Evolutionary conservation across 257 asterid genomes (phyloP), one percentile per base, ranked within the genome.

Genomic region (Nyctanthes arbortristis): DNA sequence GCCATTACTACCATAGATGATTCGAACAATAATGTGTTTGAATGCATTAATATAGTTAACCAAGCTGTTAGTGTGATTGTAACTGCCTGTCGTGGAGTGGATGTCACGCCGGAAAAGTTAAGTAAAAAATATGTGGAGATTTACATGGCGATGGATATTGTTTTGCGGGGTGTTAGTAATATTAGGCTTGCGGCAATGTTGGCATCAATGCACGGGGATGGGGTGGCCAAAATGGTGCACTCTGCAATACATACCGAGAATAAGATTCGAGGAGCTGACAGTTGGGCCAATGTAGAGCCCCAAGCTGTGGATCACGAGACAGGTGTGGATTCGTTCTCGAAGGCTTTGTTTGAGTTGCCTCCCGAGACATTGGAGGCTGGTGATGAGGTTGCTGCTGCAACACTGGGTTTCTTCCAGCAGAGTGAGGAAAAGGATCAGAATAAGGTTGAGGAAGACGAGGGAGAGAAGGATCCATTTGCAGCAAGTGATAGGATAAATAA

Each of bases 141-240:
- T 71, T 93, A 93, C 64, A 93, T 93, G 99, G 99, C 97, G 24
- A 79, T 93, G 82, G 99, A 93, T 82, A 93, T 93, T 29, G 97
- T 93, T 35, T 76, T 93, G 84, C 83, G 86, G 67, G 99, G 99
- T 37, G 97, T 86, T 31, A 91, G 96, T 73, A 87, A 89, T 74
- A 93, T 93, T 70, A 85, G 99, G 85, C 79, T 93, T 9, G 96
- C 97, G 0, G 93, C 97, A 0, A 93, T 93, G 99, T 81, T 93
- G 61, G 96, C 89, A 22, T 85, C 97, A 8, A 89, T 93, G 97
- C 99, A 93, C 81, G 99, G 99, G 0, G 97, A 93, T 11, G 88
- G 97, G 79, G 89, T 93, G 13, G 99, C 99, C 10, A 93, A 91
- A 64, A 93, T 93, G 97, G 99, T 93, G 70, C 96, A 89, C 79